These are phyloP conservation scores for Coniochaeta hoffmannii DNA, from an alignment of 2,329 filamentous ascomycete species.

Conservation along the genomic window DNA sequence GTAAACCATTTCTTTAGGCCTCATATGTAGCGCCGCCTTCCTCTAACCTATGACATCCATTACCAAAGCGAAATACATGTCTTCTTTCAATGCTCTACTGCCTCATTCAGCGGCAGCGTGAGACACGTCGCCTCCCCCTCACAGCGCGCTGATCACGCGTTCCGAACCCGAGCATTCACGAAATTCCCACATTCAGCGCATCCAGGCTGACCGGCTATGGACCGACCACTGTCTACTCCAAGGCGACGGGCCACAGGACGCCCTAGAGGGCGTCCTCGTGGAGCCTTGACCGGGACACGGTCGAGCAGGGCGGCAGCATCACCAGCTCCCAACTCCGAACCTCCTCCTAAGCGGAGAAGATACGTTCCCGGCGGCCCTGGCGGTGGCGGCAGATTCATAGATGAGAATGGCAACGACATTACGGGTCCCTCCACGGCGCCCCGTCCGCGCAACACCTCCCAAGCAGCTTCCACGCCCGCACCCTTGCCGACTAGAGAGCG, in stretches of 20 bases:
- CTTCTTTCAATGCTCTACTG: neutral
- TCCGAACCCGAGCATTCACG: neutral
- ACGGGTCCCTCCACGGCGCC: constrained; percentile 43
- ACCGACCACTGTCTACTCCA: constrained; percentile 27
- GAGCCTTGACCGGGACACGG: constrained; percentile 22
- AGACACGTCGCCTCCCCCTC: constrained; percentile 5
- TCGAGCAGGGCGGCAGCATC: constrained; percentile 14
- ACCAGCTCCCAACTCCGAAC: constrained; percentile 41
- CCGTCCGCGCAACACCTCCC: constrained; percentile 41
- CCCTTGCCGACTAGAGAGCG: constrained; percentile 48
- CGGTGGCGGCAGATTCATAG: constrained; percentile 77
- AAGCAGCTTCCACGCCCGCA: constrained; percentile 38
- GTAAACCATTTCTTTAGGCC: neutral
- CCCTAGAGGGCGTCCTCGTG: constrained; percentile 37
- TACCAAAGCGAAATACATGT: neutral
- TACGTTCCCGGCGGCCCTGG: constrained; percentile 85
- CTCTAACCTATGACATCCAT: neutral
- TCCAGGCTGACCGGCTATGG: constrained; percentile 16
- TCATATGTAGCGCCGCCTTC: neutral
- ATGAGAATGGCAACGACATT: constrained; percentile 59
- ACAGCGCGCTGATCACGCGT: constrained; percentile 4
- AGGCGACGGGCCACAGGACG: constrained; percentile 33
- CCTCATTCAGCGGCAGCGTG: constrained; percentile 1
- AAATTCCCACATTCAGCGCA: neutral
- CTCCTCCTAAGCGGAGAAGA: constrained; percentile 61